Conservation (phyloP, 345 rosid genomes). For the Ceriops tagal region DNA sequence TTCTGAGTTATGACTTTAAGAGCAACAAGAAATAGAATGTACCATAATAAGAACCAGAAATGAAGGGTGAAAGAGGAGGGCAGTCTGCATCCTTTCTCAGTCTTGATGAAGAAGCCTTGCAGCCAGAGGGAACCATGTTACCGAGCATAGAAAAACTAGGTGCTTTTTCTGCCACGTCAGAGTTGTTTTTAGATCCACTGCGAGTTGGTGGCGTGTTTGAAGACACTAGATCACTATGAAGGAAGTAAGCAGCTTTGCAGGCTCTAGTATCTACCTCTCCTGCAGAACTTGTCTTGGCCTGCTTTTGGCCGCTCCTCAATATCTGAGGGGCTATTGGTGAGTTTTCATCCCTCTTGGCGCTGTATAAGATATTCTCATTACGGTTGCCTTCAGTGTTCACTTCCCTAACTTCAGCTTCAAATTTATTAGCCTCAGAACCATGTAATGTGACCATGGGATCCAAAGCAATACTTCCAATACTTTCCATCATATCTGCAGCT, state of each 20-base stretch:
- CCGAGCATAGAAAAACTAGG: neutral
- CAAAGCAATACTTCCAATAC: neutral
- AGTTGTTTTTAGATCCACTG: neutral
- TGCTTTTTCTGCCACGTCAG: neutral
- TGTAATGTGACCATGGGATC: neutral
- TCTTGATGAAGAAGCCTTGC: neutral
- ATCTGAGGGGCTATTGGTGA: neutral
- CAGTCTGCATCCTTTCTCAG: conserved; percentile 1
- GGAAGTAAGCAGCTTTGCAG: neutral
- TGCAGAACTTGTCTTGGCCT: neutral
- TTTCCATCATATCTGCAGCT: neutral
- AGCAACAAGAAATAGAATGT: neutral
- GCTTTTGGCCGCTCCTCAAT: neutral
- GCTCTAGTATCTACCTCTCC: neutral
- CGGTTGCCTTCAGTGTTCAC: neutral
- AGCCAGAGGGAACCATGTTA: neutral
- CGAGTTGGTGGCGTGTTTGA: neutral
- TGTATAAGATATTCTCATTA: neutral
- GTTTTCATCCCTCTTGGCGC: conserved; percentile 1
- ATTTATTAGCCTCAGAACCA: too few species aligned
- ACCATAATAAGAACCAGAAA: neutral
- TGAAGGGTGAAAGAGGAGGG: neutral
- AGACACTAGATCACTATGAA: neutral
- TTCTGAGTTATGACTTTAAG: neutral
- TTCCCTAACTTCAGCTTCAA: neutral